Percentiles rank a stretch among this genome's conserved stretches.
These are phyloP conservation scores for Metschnikowia corniflorae DNA, from an alignment of 805 yeast genomes.

Conservation along the genomic window DNA sequence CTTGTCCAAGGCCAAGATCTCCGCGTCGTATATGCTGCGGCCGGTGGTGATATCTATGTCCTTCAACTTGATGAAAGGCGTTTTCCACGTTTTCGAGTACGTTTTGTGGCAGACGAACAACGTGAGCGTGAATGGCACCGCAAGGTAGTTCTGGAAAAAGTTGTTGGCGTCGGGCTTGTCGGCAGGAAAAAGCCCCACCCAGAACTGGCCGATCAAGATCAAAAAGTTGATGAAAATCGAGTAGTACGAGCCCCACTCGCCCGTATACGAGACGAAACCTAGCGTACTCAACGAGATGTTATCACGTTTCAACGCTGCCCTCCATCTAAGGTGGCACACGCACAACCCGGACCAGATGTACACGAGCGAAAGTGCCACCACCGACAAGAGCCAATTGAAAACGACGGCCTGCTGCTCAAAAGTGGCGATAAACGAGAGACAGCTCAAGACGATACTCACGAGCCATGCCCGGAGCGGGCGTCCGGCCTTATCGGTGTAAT, in stretches of 20 bases:
- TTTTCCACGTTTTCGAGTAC: constrained; percentile 20
- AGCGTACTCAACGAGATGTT: constrained; percentile 20
- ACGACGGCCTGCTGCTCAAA: constrained; percentile 31
- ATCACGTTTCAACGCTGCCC: constrained; percentile 24
- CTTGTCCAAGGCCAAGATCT: constrained; percentile 21
- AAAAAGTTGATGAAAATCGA: constrained; percentile 30
- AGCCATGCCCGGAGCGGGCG: constrained; percentile 26
- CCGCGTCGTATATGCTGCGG: constrained; percentile 23
- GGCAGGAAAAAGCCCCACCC: constrained; percentile 41
- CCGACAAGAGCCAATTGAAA: constrained; percentile 28
- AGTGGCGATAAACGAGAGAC: constrained; percentile 26
- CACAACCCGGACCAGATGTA: constrained; percentile 26
- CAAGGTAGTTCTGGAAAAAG: constrained; percentile 26
- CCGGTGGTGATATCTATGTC: constrained; percentile 23
- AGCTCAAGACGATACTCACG: constrained; percentile 19
- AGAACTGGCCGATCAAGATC: constrained; percentile 41
- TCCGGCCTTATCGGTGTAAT: constrained; percentile 27
- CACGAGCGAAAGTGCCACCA: constrained; percentile 25
- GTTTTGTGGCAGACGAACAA: constrained; percentile 24
- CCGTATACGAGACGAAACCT: constrained; percentile 35
- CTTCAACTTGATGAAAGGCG: constrained; percentile 16
- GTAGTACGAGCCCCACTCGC: constrained; percentile 37
- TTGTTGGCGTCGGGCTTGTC: constrained; percentile 24
- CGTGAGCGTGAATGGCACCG: constrained; percentile 21
- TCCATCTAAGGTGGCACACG: constrained; percentile 26